Evolutionary conservation across 345 rosid species (phyloP).

Genomic region (Syzygium grande): DNA sequence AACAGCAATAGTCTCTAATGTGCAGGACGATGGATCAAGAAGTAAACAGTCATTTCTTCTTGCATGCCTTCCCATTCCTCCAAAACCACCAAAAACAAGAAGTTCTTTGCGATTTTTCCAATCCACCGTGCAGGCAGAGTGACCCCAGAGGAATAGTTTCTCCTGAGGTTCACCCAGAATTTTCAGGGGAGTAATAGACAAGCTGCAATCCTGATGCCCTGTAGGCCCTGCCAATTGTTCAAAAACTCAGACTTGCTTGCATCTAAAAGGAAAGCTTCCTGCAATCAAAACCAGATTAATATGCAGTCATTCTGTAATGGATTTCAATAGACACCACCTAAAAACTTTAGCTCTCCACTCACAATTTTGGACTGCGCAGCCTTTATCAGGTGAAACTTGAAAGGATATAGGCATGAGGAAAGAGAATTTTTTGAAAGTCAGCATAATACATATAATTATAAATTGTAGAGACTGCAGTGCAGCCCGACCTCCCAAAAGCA

Average conservation of each 20-base stretch:
- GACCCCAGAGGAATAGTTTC: conserved; percentile 91
- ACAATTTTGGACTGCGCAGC: background rate
- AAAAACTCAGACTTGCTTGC: conserved; percentile 64
- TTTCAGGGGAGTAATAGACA: conserved; percentile 27
- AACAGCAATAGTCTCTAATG: conserved; percentile 27
- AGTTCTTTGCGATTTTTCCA: conserved; percentile 13
- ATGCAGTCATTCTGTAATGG: background rate
- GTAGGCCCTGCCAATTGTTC: conserved; percentile 65
- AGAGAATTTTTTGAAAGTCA: background rate
- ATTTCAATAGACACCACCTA: background rate
- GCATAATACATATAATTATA: background rate
- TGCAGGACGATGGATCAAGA: conserved; percentile 50
- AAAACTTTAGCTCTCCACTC: background rate
- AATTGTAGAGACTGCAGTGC: background rate
- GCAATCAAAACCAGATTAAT: conserved; percentile 32
- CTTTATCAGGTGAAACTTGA: background rate
- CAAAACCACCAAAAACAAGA: conserved; percentile 87
- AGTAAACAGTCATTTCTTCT: conserved; percentile 63
- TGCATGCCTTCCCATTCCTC: conserved; percentile 87
- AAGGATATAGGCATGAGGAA: background rate
- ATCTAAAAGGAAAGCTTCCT: conserved; percentile 50
- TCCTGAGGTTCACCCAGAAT: conserved; percentile 56
- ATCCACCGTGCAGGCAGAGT: conserved; percentile 50
- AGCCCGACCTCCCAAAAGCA: background rate
- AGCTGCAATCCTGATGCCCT: conserved; percentile 20